Base-by-base conservation (phyloP, 2,329 filamentous ascomycete genomes). In the Fusarium anguioides region DNA sequence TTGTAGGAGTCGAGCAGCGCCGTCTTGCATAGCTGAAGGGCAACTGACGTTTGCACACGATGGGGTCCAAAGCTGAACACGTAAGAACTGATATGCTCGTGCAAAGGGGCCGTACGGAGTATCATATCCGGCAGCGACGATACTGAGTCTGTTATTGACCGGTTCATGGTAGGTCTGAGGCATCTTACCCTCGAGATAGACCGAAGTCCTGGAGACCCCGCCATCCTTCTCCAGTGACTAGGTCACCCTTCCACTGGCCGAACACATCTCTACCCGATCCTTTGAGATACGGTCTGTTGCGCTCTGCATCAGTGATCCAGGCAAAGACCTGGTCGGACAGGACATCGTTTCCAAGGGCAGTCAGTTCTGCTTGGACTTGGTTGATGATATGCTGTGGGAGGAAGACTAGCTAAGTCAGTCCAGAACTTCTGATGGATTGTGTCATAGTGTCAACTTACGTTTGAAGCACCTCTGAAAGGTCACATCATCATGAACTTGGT, bases 161-260 rank as follows among this genome's bases (percentile, higher is more conserved):
- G 8, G 3, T 11, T 5, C 14, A 18, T 23, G 23, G n/a, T 14
- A 17, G 14, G 33, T 26, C 20, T 11, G 26, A 5, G 4, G 5
- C 17, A n/a, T 60, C 73, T 60, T 65, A 75, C 76, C 89, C 89
- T 63, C 86, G 84, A 29, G 80, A 75, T 17, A 86, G 82, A 1
- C 88, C 87, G 67, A 89, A 85, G 3, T 83, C 80, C 66, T 89
- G 87, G 4, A 91, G 79, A 37, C 82, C 80, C 36, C 83, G 81
- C 91, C 91, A 93, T 26, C 91, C 90, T 65, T 89, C 84, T 1
- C 85, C 83, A 1, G 89, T 89, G 33, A 91, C 81, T 3, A 93
- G 78, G 31, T 87, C 83, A 44, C 86, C 85, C 8, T 79, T 84
- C 47, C 84, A 84, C 48, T 82, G 81, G 2, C 90, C 89, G 74